phyloP scores from a whole-genome alignment of 148 eudicot species.

The Rhododendron henanense region DNA sequence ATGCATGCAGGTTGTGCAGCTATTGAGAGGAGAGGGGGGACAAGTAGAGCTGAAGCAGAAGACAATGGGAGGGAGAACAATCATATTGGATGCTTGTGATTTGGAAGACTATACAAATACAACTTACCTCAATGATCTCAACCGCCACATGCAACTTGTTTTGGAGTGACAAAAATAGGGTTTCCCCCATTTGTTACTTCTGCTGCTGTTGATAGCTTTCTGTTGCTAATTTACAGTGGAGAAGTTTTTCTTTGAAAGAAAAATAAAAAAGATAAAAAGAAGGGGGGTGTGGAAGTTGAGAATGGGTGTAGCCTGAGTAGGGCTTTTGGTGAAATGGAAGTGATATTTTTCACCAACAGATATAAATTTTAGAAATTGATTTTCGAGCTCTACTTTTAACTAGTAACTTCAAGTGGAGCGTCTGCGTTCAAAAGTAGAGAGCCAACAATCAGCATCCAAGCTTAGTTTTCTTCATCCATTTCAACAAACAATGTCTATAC shows the following conservation, averaged over 20 bases:
- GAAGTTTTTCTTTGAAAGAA: background rate
- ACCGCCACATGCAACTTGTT: slow-evolving; percentile 77
- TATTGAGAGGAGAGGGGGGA: slow-evolving; percentile 53
- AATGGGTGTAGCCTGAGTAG: background rate
- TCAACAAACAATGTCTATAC: background rate
- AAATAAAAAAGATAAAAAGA: background rate
- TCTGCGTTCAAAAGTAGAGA: too few relatives aligned
- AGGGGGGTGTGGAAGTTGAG: background rate
- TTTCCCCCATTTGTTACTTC: background rate
- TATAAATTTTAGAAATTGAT: too few relatives aligned
- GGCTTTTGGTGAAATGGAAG: background rate
- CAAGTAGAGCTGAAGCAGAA: slow-evolving; percentile 40
- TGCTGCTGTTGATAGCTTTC: background rate
- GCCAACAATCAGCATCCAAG: background rate
- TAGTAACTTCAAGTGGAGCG: too few relatives aligned
- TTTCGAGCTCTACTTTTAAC: too few relatives aligned
- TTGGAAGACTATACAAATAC: slow-evolving; percentile 66
- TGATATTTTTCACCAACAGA: background rate
- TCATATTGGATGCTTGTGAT: slow-evolving; percentile 66
- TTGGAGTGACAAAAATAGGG: slow-evolving; percentile 43
- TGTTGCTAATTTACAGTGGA: background rate
- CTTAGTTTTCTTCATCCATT: too few relatives aligned
- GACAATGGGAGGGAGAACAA: slow-evolving; percentile 44
- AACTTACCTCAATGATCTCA: slow-evolving; percentile 64
- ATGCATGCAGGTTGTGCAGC: slow-evolving; percentile 56